Percentiles rank a stretch among this genome's conserved stretches.
phyloP scores from a whole-genome alignment of 2,329 filamentous ascomycete species.

The Fonsecaea erecta region DNA sequence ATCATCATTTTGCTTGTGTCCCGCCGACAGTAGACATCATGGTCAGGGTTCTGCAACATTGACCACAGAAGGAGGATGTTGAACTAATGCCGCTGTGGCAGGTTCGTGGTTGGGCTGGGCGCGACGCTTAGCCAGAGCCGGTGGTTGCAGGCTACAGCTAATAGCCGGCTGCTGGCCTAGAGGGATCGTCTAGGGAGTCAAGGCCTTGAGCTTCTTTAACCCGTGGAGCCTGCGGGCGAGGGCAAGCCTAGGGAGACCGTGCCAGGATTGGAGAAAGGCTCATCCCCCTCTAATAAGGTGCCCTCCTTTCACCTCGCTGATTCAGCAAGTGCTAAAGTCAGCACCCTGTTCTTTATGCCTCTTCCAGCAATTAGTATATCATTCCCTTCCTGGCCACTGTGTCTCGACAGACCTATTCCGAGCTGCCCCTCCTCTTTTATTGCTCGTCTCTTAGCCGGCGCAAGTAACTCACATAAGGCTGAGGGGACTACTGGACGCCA shows the following conservation, averaged over 20 bases:
- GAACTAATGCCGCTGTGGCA: conserved; percentile 11
- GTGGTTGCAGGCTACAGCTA: not conserved
- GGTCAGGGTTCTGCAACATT: not conserved
- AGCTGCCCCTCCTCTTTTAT: not conserved
- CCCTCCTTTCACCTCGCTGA: conserved; percentile 1
- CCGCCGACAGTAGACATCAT: conserved; percentile 2
- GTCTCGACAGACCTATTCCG: not conserved
- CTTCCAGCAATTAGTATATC: not conserved
- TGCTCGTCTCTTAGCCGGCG: not conserved
- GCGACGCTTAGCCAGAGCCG: not conserved
- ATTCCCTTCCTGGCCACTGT: not conserved
- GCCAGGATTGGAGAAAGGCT: conserved; percentile 1
- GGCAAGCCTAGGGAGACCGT: not conserved
- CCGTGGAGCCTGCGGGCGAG: not conserved
- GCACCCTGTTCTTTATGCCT: conserved; percentile 7
- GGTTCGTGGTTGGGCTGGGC: not conserved
- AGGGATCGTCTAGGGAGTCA: not conserved
- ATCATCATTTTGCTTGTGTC: not conserved
- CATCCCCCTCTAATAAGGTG: no score
- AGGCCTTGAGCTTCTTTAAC: not conserved
- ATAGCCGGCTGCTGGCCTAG: not conserved
- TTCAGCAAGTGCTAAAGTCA: conserved; percentile 10
- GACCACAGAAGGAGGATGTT: conserved; percentile 7
- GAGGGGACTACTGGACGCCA: not conserved
- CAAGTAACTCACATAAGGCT: conserved; percentile 17